Conservation (phyloP, 495 filamentous ascomycete species). For the Daldinia bambusicola region DNA sequence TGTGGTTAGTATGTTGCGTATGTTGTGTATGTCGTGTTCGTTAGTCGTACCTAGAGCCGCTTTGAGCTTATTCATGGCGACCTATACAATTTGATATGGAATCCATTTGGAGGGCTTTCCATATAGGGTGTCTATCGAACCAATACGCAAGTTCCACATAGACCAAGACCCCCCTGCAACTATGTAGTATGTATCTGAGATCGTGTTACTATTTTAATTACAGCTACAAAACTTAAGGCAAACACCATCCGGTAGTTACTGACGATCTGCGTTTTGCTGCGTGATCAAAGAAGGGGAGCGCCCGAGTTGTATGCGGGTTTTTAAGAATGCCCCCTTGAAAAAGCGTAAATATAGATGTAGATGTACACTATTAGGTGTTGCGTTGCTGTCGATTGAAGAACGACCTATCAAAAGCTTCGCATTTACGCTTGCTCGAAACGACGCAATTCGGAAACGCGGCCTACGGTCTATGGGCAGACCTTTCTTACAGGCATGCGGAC, state of each 20-base stretch:
- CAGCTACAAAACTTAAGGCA: slow-evolving; percentile 13
- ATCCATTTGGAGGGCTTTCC: slow-evolving; percentile 10
- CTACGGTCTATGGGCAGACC: slow-evolving; percentile 15
- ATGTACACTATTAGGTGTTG: not conserved
- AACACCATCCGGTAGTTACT: slow-evolving; percentile 28
- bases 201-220: slow-evolving; percentile 20
- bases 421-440: slow-evolving; percentile 20
- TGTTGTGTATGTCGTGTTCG: not conserved
- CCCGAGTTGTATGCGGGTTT: slow-evolving; percentile 11
- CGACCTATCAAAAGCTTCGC: slow-evolving; percentile 19
- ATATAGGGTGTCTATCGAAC: slow-evolving; percentile 14
- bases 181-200: slow-evolving; percentile 7
- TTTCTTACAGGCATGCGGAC: slow-evolving; percentile 31
- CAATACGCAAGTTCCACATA: slow-evolving; percentile 41
- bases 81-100: not conserved
- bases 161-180: slow-evolving; percentile 14
- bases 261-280: slow-evolving; percentile 29
- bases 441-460: slow-evolving; percentile 22
- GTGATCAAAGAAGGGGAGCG: slow-evolving; percentile 26
- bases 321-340: slow-evolving; percentile 16
- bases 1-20: not conserved
- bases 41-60: slow-evolving; percentile 7
- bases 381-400: slow-evolving; percentile 1
- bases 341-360: slow-evolving; percentile 15
- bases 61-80: slow-evolving; percentile 12